These are phyloP conservation scores for Diaporthe sp. DNA, from an alignment of 2,329 filamentous ascomycete species.

Conservation along the genomic window DNA sequence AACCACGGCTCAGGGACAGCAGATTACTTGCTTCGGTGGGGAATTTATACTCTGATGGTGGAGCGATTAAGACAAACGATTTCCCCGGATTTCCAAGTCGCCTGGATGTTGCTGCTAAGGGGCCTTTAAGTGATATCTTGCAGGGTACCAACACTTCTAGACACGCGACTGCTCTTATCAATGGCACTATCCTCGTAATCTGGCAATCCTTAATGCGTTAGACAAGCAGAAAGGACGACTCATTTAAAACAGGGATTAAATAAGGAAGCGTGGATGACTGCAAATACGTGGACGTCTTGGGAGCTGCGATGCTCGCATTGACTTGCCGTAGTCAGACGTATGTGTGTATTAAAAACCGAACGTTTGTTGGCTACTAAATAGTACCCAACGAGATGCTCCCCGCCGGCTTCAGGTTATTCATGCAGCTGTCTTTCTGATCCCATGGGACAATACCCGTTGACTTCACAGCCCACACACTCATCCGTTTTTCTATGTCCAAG, in stretches of 20 bases:
- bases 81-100: not conserved
- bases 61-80: not conserved
- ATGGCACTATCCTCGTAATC: not conserved
- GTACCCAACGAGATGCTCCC: not conserved
- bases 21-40: slow-evolving; percentile 6
- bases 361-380: not conserved
- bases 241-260: not conserved
- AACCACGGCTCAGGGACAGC: not conserved
- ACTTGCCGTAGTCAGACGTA: not conserved
- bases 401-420: not conserved
- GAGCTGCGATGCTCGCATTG: not conserved
- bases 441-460: not conserved
- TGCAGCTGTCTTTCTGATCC: not conserved
- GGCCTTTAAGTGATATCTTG: not conserved
- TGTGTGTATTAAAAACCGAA: not conserved
- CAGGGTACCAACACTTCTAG: not conserved
- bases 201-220: not conserved
- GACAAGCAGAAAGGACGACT: not conserved
- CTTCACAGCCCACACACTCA: not conserved
- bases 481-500: not conserved
- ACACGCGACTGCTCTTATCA: not conserved
- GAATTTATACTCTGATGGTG: not conserved
- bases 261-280: not conserved
- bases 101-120: not conserved
- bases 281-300: not conserved